Evolutionary conservation across 2,329 filamentous ascomycete species (phyloP), one percentile per base, ranked within the genome.

Genomic region (Fonsecaea erecta): DNA sequence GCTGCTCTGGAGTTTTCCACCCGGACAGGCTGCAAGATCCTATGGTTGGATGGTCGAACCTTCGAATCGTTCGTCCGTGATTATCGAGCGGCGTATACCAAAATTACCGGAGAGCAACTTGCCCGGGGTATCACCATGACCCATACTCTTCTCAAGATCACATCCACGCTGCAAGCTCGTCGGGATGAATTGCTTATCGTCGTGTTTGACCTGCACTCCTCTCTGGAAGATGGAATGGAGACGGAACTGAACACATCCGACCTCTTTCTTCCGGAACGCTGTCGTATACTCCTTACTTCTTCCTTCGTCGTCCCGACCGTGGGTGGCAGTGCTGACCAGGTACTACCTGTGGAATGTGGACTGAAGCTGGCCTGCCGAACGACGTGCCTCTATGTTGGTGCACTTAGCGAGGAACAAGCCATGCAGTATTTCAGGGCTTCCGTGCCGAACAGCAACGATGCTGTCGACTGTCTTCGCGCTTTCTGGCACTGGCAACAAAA

Each of bases 41-140:
- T 66, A 7, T 55, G 64, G 48, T 48, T 64, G n/a, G 59, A 66
- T 21, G 64, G 53, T 6, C 53, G 57, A 11, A 55, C 60, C 4
- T 63, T 60, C 34, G 64, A 66, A 52, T 48, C 32, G 7, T 66
- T 66, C 51, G n/a, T 66, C 35, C 54, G 57, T 11, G 58, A 61
- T 24, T 66, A 60, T 53, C 37, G 54, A 46, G 54, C 57, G n/a
- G 51, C 61, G 6, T 66, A 63, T 51, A 59, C 43, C 40, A 60
- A 34, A 16, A 21, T 66, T 5, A 66, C 64, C 26, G 64, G 60
- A 12, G 26, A 63, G 48, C 16, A n/a, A 21, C 60, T 66, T 14
- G 55, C 64, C 21, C 53, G 53, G 26, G 60, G 52, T 18, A 34
- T 63, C 24, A 55, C 35, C n/a, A 26, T 57, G 3, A 35, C 34